Percentiles rank a stretch among this genome's conserved stretches.
Conservation (phyloP, 78 protist species). For the Cavenderia fasciculata region DNA sequence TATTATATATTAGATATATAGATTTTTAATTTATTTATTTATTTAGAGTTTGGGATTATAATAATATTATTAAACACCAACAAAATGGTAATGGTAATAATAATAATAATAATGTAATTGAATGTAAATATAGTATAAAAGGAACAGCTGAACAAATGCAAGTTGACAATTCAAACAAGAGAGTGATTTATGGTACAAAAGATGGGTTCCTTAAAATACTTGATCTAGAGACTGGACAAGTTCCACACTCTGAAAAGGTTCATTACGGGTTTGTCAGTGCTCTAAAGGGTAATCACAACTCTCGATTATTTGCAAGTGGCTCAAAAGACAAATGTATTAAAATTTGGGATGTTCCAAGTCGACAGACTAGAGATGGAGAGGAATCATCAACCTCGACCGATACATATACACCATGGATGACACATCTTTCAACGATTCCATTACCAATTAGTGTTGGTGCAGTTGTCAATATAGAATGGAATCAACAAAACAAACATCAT, state of each 20-base stretch:
- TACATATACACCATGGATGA: neutral
- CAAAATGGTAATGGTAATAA: no score
- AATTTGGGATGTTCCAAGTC: constrained; percentile 30
- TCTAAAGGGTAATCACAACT: constrained; percentile 12
- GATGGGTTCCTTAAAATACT: constrained; percentile 17
- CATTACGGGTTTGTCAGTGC: constrained; percentile 15
- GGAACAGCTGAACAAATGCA: constrained; percentile 19
- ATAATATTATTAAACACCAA: no score
- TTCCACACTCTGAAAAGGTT: neutral
- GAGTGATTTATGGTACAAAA: constrained; percentile 8
- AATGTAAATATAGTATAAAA: neutral
- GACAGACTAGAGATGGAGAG: no score
- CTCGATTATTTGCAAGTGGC: constrained; percentile 30
- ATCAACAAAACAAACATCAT: constrained; percentile 9
- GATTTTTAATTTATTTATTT: neutral
- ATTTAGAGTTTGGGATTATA: constrained; percentile 51
- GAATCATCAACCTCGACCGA: neutral
- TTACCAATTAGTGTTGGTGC: neutral
- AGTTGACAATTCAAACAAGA: constrained; percentile 14
- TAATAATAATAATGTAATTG: neutral
- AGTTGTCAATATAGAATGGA: constrained; percentile 38
- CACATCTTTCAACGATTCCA: neutral
- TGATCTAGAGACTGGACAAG: neutral
- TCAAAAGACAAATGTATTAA: constrained; percentile 38
- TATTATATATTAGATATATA: neutral